phyloP scores from a whole-genome alignment of 805 yeast species.

The Kazachstania africana region DNA sequence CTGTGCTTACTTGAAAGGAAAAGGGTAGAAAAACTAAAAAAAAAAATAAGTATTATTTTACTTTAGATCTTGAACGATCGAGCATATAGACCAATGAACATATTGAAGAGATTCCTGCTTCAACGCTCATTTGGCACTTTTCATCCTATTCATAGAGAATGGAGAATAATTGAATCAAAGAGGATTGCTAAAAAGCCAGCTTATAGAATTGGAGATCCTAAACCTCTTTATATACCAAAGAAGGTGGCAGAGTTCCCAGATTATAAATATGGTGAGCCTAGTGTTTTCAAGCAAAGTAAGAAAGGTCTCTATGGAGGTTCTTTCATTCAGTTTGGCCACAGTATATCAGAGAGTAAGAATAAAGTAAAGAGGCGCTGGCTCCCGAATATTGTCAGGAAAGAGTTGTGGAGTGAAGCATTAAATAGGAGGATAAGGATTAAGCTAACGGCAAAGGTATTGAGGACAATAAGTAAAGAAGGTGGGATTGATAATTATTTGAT shows the following conservation, averaged over 20 bases:
- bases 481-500: slow-evolving; percentile 83
- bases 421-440: slow-evolving; percentile 42
- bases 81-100: background rate
- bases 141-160: slow-evolving; percentile 17
- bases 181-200: slow-evolving; percentile 32
- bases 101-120: background rate
- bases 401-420: slow-evolving; percentile 76
- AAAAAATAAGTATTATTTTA: no score
- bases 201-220: slow-evolving; percentile 43
- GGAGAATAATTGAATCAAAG: slow-evolving; percentile 38
- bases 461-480: slow-evolving; percentile 85
- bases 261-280: slow-evolving; percentile 71
- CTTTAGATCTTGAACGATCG: no score
- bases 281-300: slow-evolving; percentile 71
- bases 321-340: slow-evolving; percentile 64
- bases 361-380: slow-evolving; percentile 70
- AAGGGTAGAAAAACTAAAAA: no score
- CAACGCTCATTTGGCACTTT: slow-evolving; percentile 14
- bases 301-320: slow-evolving; percentile 87
- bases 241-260: slow-evolving; percentile 40
- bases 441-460: slow-evolving; percentile 69
- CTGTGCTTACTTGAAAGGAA: background rate
- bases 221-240: slow-evolving; percentile 36
- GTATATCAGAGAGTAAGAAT: slow-evolving; percentile 60
- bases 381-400: slow-evolving; percentile 70